A percentile compares a stretch with the other conserved stretches of the same genome.
Conservation (phyloP, 768 basidiomycete species). For the Auricularia auricula-judae region DNA sequence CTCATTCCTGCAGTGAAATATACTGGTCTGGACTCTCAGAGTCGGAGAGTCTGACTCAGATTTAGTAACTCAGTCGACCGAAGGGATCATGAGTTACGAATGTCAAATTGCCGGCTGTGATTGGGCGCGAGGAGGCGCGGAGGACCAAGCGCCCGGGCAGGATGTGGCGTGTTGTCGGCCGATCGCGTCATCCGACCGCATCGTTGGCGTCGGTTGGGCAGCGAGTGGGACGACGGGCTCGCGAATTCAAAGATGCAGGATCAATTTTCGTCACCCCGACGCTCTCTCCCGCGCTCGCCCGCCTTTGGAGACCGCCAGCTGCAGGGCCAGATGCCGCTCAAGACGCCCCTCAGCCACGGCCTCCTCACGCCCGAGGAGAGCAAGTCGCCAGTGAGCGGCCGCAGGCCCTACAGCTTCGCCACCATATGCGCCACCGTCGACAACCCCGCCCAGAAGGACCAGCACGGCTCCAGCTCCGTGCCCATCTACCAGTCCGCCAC, state of each 20-base stretch:
- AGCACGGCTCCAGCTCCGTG: slow-evolving; percentile 86
- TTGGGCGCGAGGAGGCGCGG: no score
- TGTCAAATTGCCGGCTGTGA: no score
- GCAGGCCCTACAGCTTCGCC: slow-evolving; percentile 80
- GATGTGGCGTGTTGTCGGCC: not conserved
- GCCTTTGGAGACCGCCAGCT: not conserved
- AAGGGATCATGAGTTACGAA: no score
- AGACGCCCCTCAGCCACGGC: not conserved
- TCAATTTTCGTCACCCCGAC: not conserved
- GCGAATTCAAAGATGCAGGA: not conserved
- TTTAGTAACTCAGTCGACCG: no score
- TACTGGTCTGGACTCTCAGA: no score
- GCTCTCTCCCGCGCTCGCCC: not conserved
- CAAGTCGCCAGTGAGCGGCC: slow-evolving; percentile 9
- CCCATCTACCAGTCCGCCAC: slow-evolving; percentile 98
- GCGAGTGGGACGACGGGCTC: not conserved
- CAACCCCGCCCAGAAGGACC: slow-evolving; percentile 86
- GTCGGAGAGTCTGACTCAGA: no score
- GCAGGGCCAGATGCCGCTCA: not conserved
- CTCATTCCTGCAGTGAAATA: no score
- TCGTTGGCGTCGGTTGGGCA: not conserved
- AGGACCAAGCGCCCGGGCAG: no score
- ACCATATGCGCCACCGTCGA: slow-evolving; percentile 88
- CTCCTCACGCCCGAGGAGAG: not conserved
- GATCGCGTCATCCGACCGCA: not conserved